Base-by-base conservation (phyloP, 2,329 filamentous ascomycete species). In the Penicillium sp. region DNA sequence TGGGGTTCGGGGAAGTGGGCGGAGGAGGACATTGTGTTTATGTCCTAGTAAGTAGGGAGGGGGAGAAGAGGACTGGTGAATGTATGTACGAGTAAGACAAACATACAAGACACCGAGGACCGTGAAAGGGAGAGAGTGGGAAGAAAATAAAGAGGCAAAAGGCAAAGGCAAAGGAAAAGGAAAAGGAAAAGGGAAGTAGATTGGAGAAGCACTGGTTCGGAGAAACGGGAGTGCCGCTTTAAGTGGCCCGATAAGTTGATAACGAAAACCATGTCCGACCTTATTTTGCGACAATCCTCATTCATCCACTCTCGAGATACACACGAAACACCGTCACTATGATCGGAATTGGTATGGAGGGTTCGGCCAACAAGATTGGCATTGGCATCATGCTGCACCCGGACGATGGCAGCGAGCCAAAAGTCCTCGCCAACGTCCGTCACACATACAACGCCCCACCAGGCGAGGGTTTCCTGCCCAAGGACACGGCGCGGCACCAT, bases 311-410 rank as follows among this genome's bases (percentile, higher is more conserved):
- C 35, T 20, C 33, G 16, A 20, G 9, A 20, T 18, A 20, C 18
- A 5, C 5, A 50, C 24, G 38, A 27, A 45, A 40, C 30, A 35
- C 25, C 18, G 33, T 11, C 42, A 71, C 53, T 46, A 85, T 85
- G 78, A 86, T 89, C 61, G 81, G 85, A 27, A 80, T 89, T 64
- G 87, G 87, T 20, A 81, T 90, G 69, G 94, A 99, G 79, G 92
- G 94, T 71, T 96, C 90, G 51, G 94, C 94, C 74, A 99, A 99
- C 80, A 99, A 99, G 76, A 85, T 99, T 46, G 94, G 92, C 61
- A 87, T 97, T 52, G 94, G 94, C 66, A 79, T 99, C 52, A 96
- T 99, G 70, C 82, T 85, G 22, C 94, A 97, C 77, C 75, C 56
- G 67, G 75, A 76, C 25, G 76, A 79, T 53, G 69, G 74, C 66